Evolutionary conservation across 2,329 filamentous ascomycete genomes (phyloP).

Genomic region (Cercospora canescens): DNA sequence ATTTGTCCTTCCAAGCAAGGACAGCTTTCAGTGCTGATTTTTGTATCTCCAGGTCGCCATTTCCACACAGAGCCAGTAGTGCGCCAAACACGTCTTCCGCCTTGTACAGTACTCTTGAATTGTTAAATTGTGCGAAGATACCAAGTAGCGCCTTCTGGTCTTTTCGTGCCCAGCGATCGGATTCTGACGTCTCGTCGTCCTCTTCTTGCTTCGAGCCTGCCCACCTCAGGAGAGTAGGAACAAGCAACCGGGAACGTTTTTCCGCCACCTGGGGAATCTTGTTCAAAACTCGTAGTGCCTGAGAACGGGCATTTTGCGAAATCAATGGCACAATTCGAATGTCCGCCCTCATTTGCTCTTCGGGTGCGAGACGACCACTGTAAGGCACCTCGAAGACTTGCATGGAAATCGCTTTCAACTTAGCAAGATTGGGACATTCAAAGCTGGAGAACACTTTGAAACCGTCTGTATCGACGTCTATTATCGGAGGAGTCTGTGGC

Average conservation of each 20-base stretch:
- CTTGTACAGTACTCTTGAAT: slow-evolving; percentile 80
- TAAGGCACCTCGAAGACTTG: slow-evolving; percentile 56
- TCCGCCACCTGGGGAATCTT: slow-evolving; percentile 77
- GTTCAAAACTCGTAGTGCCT: slow-evolving; percentile 77
- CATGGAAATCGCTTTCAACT: slow-evolving; percentile 55
- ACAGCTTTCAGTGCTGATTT: slow-evolving; percentile 81
- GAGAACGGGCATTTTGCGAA: slow-evolving; percentile 53
- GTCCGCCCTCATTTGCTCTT: slow-evolving; percentile 22
- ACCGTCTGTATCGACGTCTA: slow-evolving; percentile 27
- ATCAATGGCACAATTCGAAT: slow-evolving; percentile 17
- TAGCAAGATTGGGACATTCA: slow-evolving; percentile 74
- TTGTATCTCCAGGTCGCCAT: slow-evolving; percentile 89
- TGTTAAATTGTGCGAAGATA: slow-evolving; percentile 81
- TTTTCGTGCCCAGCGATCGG: slow-evolving; percentile 63
- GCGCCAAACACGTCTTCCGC: slow-evolving; percentile 73
- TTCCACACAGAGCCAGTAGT: slow-evolving; percentile 73
- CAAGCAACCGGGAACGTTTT: slow-evolving; percentile 78
- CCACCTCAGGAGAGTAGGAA: slow-evolving; percentile 86
- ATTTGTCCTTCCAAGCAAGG: slow-evolving; percentile 82
- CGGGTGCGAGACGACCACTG: slow-evolving; percentile 24
- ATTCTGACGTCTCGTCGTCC: slow-evolving; percentile 7
- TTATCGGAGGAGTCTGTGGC: slow-evolving; percentile 4
- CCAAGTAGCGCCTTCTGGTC: slow-evolving; percentile 83
- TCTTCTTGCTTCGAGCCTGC: slow-evolving; percentile 51
- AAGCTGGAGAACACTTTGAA: slow-evolving; percentile 65